These are phyloP conservation scores for Plasmodium coatneyi DNA, from an alignment of 169 alveolate genomes.

Conservation along the genomic window DNA sequence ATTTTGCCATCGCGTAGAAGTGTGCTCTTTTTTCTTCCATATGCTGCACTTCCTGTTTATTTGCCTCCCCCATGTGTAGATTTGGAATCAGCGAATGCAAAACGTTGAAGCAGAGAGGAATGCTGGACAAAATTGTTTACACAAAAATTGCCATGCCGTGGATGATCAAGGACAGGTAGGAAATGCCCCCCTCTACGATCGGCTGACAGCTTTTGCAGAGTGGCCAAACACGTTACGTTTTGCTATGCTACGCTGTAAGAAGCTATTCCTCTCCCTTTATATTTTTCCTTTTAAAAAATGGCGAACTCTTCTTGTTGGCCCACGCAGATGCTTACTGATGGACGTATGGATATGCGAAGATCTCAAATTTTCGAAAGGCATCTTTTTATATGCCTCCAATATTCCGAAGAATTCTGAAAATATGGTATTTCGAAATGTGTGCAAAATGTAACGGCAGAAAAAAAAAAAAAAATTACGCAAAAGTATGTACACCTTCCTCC, in stretches of 20 bases:
- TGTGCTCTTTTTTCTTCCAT: background rate
- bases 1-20: background rate
- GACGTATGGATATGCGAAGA: slow-evolving; percentile 71
- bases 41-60: background rate
- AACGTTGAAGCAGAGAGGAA: slow-evolving; percentile 31
- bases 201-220: background rate
- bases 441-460: background rate
- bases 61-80: background rate
- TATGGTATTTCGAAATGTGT: slow-evolving; percentile 11
- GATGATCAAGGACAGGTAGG: slow-evolving; percentile 52
- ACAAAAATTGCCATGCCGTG: slow-evolving; percentile 72
- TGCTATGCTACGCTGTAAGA: background rate
- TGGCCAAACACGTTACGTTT: background rate
- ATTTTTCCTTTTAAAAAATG: background rate
- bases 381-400: slow-evolving; percentile 48
- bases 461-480: background rate
- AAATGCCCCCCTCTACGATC: background rate
- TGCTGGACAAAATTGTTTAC: slow-evolving; percentile 38
- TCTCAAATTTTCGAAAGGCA: slow-evolving; percentile 46
- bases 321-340: slow-evolving; percentile 20
- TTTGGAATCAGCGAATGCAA: slow-evolving; percentile 53
- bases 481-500: background rate
- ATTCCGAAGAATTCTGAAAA: slow-evolving; percentile 8
- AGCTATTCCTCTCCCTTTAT: background rate
- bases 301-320: background rate